These are phyloP conservation scores for Pezicula carpinea DNA, from an alignment of 2,329 filamentous ascomycete genomes.

Conservation along the genomic window DNA sequence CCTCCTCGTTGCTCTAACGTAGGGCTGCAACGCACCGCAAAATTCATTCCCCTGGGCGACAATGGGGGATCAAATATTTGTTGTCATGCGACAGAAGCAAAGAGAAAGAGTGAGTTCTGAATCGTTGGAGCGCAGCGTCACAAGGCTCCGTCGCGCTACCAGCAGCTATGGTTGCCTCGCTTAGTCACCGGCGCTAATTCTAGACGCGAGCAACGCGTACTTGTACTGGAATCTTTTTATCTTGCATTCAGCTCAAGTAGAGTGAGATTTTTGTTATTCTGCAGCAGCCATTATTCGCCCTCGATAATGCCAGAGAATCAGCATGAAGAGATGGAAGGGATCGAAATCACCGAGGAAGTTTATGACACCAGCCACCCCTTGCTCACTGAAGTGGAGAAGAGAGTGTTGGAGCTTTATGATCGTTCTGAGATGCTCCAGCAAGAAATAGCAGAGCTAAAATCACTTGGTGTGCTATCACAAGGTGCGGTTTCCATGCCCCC, in stretches of 20 bases:
- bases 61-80: slow-evolving; percentile 8
- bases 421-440: slow-evolving; percentile 66
- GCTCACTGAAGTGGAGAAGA: slow-evolving; percentile 62
- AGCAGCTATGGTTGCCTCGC: not conserved
- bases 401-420: slow-evolving; percentile 66
- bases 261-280: not conserved
- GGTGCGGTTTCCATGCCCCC: slow-evolving; percentile 14
- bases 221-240: too few relatives aligned
- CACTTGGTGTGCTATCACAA: slow-evolving; percentile 28
- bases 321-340: slow-evolving; percentile 21
- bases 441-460: slow-evolving; percentile 62
- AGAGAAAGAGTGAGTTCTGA: slow-evolving; percentile 2
- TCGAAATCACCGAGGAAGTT: slow-evolving; percentile 14
- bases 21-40: slow-evolving; percentile 22
- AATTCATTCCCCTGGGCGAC: slow-evolving; percentile 9
- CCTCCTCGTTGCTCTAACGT: slow-evolving; percentile 26
- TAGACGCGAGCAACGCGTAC: not conserved
- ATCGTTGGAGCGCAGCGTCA: slow-evolving; percentile 6
- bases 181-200: too few relatives aligned
- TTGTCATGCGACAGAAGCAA: slow-evolving; percentile 18
- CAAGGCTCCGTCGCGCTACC: slow-evolving; percentile 3
- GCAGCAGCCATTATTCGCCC: not conserved
- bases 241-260: not conserved
- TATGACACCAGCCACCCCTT: slow-evolving; percentile 33
- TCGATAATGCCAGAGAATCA: slow-evolving; percentile 3